Evolutionary conservation across 257 asterid species (phyloP).

Genomic region (Pogostemon cablin): DNA sequence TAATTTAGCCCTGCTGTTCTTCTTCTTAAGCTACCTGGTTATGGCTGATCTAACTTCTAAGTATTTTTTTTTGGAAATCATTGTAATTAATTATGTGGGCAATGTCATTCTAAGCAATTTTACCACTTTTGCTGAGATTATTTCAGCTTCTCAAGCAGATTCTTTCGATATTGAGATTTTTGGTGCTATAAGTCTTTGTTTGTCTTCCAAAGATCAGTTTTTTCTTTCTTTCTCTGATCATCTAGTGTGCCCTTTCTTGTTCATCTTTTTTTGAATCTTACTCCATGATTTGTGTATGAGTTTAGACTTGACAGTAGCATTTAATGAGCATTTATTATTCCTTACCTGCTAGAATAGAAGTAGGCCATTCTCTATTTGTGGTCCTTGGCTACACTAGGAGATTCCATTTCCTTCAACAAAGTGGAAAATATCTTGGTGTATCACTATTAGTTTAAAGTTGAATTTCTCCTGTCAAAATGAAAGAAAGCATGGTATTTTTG

Average conservation of each 20-base stretch:
- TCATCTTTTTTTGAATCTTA: not conserved
- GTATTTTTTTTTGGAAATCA: conserved; percentile 3
- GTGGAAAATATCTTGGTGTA: not conserved
- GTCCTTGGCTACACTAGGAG: conserved; percentile 13
- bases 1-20: not conserved
- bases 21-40: not conserved
- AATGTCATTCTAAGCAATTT: conserved; percentile 9
- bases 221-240: not conserved
- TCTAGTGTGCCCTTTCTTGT: not conserved
- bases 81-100: conserved; percentile 6
- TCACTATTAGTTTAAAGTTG: conserved; percentile 7
- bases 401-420: conserved; percentile 2
- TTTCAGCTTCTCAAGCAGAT: not conserved
- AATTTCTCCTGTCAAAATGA: conserved; percentile 2
- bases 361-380: conserved; percentile 1
- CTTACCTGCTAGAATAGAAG: conserved; percentile 25
- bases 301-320: not conserved
- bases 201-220: not conserved
- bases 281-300: not conserved
- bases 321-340: conserved; percentile 26
- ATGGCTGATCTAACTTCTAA: conserved; percentile 4
- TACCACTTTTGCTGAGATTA: conserved; percentile 15
- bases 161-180: conserved; percentile 15
- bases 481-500: not conserved
- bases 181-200: conserved; percentile 1